Evolutionary conservation across 225 moss, liverwort and hornwort genomes (phyloP).

Genomic region (Pleurozium schreberi): DNA sequence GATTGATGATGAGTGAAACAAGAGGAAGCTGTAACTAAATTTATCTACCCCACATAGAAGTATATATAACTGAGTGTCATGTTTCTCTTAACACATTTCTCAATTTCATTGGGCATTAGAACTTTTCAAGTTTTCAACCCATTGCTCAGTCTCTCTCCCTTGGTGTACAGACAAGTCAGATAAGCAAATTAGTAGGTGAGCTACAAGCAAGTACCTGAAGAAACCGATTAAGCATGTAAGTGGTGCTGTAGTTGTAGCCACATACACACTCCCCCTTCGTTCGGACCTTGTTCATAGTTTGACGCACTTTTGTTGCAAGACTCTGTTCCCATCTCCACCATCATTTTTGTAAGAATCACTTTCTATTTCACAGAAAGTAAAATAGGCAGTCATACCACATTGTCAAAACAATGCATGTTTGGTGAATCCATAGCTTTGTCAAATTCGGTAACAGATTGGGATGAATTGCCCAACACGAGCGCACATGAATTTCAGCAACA

Average conservation of each 20-base stretch:
- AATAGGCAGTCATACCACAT: background rate
- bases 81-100: background rate
- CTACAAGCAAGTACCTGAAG: conserved; percentile 50
- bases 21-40: background rate
- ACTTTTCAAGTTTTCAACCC: background rate
- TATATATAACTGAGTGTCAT: no score
- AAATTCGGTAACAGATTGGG: background rate
- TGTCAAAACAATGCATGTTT: background rate
- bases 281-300: conserved; percentile 81
- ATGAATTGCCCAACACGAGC: background rate
- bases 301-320: conserved; percentile 74
- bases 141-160: background rate
- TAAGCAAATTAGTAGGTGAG: background rate
- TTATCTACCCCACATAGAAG: background rate
- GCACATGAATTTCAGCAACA: background rate
- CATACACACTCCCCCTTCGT: conserved; percentile 52
- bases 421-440: background rate
- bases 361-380: background rate
- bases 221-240: conserved; percentile 77
- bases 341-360: background rate
- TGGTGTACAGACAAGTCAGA: background rate
- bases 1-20: background rate
- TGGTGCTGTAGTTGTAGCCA: conserved; percentile 96
- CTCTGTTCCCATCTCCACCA: conserved; percentile 25
- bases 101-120: background rate